Evolutionary conservation across 169 alveolate species (phyloP).

Genomic region (Plasmodium vinckei): DNA sequence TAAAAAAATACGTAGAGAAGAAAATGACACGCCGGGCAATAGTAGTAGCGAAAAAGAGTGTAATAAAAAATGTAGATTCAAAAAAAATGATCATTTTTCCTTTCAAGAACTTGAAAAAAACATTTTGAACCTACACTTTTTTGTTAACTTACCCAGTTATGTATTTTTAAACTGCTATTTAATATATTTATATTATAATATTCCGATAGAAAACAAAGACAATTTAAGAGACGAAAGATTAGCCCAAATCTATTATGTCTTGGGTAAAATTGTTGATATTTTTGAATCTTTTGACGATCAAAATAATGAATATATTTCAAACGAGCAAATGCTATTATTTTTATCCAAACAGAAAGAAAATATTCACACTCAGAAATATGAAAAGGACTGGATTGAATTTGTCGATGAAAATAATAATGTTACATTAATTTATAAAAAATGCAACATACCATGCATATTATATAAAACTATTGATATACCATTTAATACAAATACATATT

Average conservation of each 20-base stretch:
- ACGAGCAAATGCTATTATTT: neutral
- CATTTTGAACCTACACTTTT: constrained; percentile 25
- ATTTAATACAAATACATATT: constrained; percentile 48
- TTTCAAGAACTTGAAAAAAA: constrained; percentile 15
- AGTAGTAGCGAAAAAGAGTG: neutral
- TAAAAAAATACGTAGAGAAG: no score
- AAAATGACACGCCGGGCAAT: no score
- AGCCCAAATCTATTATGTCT: neutral
- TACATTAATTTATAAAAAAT: constrained; percentile 21
- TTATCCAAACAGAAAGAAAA: neutral
- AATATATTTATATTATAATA: constrained; percentile 26
- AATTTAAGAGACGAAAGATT: constrained; percentile 2
- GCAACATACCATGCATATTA: neutral
- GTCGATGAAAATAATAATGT: constrained; percentile 8
- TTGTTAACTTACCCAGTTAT: constrained; percentile 44
- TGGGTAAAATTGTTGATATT: constrained; percentile 8
- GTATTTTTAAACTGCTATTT: constrained; percentile 38
- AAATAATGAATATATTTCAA: neutral
- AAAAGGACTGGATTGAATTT: constrained; percentile 1
- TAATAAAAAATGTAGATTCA: constrained; percentile 1
- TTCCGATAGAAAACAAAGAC: neutral
- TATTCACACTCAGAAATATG: neutral
- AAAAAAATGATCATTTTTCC: neutral
- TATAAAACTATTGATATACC: constrained; percentile 15
- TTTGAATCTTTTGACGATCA: constrained; percentile 4